phyloP scores from a whole-genome alignment of 2,329 filamentous ascomycete species.

The Aspergillus aculeatinus region DNA sequence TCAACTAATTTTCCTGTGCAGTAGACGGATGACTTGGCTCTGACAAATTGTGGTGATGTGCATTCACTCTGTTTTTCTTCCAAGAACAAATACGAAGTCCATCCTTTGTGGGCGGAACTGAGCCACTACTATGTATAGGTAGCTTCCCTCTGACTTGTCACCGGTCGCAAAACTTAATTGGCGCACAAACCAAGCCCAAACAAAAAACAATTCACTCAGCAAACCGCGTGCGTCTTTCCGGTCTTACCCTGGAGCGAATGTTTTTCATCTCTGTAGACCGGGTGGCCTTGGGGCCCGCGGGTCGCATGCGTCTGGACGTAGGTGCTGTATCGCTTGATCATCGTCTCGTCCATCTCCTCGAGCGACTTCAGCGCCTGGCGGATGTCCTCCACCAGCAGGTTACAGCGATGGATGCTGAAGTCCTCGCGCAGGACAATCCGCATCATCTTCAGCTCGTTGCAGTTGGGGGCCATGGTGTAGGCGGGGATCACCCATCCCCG shows the following conservation, averaged over 20 bases:
- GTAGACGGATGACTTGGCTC: not conserved
- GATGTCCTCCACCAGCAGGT: slow-evolving; percentile 73
- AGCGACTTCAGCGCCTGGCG: slow-evolving; percentile 70
- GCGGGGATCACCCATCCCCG: slow-evolving; percentile 90
- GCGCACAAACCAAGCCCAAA: not conserved
- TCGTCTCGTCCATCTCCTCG: slow-evolving; percentile 69
- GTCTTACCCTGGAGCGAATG: slow-evolving; percentile 84
- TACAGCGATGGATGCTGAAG: slow-evolving; percentile 76
- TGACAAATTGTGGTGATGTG: not conserved
- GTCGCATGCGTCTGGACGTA: slow-evolving; percentile 40
- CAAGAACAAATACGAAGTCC: not conserved
- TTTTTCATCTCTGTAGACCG: slow-evolving; percentile 64
- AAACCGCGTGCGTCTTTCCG: slow-evolving; percentile 83
- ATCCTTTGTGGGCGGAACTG: too few species aligned
- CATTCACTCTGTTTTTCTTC: too few species aligned
- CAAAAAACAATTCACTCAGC: slow-evolving; percentile 49
- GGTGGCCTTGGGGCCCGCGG: slow-evolving; percentile 23
- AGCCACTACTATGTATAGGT: too few species aligned
- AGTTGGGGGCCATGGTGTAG: slow-evolving; percentile 93
- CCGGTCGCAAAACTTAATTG: not conserved
- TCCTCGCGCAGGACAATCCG: slow-evolving; percentile 88
- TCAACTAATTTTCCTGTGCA: not conserved
- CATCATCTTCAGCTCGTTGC: slow-evolving; percentile 80
- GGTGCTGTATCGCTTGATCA: slow-evolving; percentile 65
- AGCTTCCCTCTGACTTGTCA: not conserved